Evolutionary conservation across 139 green algal species (phyloP), one percentile per base, ranked within the genome.

Genomic region (Bryopsis sp.): DNA sequence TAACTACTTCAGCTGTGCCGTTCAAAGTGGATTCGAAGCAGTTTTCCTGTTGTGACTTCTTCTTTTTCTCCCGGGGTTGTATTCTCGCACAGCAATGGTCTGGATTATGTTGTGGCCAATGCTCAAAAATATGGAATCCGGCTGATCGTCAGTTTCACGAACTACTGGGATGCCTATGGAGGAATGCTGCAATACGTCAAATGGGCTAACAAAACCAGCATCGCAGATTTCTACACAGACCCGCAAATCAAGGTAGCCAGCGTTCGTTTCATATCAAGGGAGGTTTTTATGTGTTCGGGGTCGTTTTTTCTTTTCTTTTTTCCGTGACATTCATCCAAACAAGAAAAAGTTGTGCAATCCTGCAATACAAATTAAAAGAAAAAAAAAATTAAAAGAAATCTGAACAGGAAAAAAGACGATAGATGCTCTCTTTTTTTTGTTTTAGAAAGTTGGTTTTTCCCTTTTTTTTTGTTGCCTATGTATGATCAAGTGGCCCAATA

Each of bases 111-210:
- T 31, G 1, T 94, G 3, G 67, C 58, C 1, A 70, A 88, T 68
- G 76, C 81, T 1, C 64, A 69, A 0, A 48, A 35, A 7, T 68
- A 75, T 0, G 70, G 76, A 2, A 54, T 84, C n/a, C 68, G 72
- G 43, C 61, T 95, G 29, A 64, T 90, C 7, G 68, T 93, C 58
- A 74, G 48, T 1, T 67, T 95, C 0, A 85, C 74, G 37, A 95
- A 94, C 64, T 90, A 84, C 43, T 93, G 84, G 85, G 6, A 69
- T 1, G 80, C 86, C 11, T 95, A 88, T 68, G 88, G 88, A 5
- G 88, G 87, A 46, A 91, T 95, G 81, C 36, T 48, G 6, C 75
- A 86, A 43, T 94, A 94, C 67, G 87, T 94, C 33, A 24, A 72
- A 70, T 63, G 64, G 64, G 34, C 37, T 8, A 15, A 15, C 28